Conservation (phyloP, 2,329 filamentous ascomycete genomes). For the Diaporthe eres region DNA sequence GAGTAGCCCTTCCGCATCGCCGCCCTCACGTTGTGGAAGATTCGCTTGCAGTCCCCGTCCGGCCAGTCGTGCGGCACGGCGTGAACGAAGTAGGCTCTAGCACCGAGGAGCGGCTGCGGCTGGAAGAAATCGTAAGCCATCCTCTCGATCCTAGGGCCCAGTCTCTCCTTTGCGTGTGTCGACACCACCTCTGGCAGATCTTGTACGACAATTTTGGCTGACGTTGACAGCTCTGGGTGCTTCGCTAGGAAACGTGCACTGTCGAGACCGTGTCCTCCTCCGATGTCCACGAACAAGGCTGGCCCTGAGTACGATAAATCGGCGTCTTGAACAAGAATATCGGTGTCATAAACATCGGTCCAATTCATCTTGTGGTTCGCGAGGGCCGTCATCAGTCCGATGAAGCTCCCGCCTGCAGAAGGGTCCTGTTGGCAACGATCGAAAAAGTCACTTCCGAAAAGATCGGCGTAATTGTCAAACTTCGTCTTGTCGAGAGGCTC, state of each 20-base stretch:
- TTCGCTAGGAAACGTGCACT: constrained; percentile 50
- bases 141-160: constrained; percentile 42
- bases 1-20: constrained; percentile 56
- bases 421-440: constrained; percentile 49
- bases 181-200: constrained; percentile 52
- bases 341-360: constrained; percentile 50
- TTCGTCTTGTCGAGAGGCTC: constrained; percentile 48
- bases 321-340: constrained; percentile 42
- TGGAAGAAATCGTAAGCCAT: constrained; percentile 55
- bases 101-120: constrained; percentile 56
- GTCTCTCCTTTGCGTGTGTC: constrained; percentile 45
- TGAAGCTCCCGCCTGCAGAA: constrained; percentile 50
- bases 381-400: constrained; percentile 54
- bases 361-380: constrained; percentile 52
- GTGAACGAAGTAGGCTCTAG: constrained; percentile 47
- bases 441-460: constrained; percentile 50
- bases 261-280: constrained; percentile 55
- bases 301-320: neutral
- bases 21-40: constrained; percentile 4
- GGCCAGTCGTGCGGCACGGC: constrained; percentile 53
- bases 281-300: constrained; percentile 52
- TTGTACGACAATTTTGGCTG: constrained; percentile 51
- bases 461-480: constrained; percentile 45
- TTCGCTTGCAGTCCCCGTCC: constrained; percentile 33
- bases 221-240: constrained; percentile 45